Evolutionary conservation across 495 filamentous ascomycete genomes (phyloP).

Genomic region (Hypoxylon cercidicola): DNA sequence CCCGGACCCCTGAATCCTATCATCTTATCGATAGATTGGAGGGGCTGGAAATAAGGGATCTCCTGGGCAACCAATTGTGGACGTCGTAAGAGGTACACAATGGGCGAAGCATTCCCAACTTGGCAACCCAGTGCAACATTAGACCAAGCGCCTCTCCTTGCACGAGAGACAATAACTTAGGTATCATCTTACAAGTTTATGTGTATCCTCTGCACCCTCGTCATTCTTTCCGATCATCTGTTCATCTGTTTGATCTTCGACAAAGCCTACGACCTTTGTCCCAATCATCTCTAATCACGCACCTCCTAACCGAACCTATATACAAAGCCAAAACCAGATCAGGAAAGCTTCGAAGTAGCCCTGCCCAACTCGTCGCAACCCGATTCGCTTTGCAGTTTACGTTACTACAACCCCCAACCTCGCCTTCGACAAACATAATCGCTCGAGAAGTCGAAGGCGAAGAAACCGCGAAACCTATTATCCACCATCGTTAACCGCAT

Average conservation of each 20-base stretch:
- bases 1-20: constrained; percentile 4
- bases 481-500: constrained; percentile 29
- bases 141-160: constrained; percentile 1
- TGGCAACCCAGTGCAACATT: constrained; percentile 38
- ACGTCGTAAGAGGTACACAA: constrained; percentile 34
- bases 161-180: constrained; percentile 2
- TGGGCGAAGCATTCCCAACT: constrained; percentile 35
- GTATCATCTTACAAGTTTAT: constrained; percentile 19
- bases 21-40: constrained; percentile 32
- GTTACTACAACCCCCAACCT: constrained; percentile 41
- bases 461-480: constrained; percentile 44
- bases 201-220: constrained; percentile 10
- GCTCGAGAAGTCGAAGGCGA: constrained; percentile 40
- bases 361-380: constrained; percentile 19
- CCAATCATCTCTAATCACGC: background rate
- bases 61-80: constrained; percentile 46
- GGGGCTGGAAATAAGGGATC: constrained; percentile 41
- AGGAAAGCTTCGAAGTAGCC: constrained; percentile 22
- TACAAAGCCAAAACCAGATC: constrained; percentile 20
- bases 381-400: constrained; percentile 47
- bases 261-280: constrained; percentile 8
- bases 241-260: constrained; percentile 1
- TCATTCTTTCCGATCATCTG: background rate
- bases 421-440: constrained; percentile 24
- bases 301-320: constrained; percentile 9